These are phyloP conservation scores for Solanum hybrid DNA, from an alignment of 305 asterid species.

Conservation along the genomic window DNA sequence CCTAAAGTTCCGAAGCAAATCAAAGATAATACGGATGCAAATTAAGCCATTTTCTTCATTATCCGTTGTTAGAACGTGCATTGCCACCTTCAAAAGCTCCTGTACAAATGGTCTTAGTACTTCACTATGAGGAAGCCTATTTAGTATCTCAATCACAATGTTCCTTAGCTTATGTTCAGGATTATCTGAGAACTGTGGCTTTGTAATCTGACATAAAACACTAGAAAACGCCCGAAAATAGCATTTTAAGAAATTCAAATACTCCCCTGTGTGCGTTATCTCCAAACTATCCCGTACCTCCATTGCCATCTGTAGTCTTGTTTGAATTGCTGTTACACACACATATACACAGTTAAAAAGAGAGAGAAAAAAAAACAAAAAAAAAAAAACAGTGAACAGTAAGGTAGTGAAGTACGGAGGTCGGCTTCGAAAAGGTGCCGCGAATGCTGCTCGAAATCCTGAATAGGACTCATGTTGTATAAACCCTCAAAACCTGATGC, in stretches of 20 bases:
- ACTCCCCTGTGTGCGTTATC: constrained; percentile 99
- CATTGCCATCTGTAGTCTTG: constrained; percentile 91
- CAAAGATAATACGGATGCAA: constrained; percentile 89
- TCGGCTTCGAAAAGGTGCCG: constrained; percentile 72
- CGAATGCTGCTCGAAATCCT: constrained; percentile 93
- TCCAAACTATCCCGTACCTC: constrained; percentile 99
- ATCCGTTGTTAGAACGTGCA: constrained; percentile 83
- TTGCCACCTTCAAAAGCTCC: constrained; percentile 91
- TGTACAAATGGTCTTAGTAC: constrained; percentile 93
- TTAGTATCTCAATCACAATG: constrained; percentile 78
- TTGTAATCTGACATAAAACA: constrained; percentile 62
- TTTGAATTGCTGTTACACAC: constrained; percentile 58
- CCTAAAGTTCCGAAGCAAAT: constrained; percentile 91
- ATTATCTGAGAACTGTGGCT: constrained; percentile 78
- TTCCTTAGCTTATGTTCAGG: constrained; percentile 92
- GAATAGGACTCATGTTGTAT: constrained; percentile 74
- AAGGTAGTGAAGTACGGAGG: constrained; percentile 27
- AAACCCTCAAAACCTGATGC: constrained; percentile 6
- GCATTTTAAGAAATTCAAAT: constrained; percentile 81
- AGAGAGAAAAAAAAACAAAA: too few species aligned
- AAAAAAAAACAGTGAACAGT: neutral
- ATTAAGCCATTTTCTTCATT: constrained; percentile 94
- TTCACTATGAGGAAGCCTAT: constrained; percentile 93
- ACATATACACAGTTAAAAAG: neutral
- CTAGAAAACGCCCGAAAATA: constrained; percentile 84